These are phyloP conservation scores for Hypoxylon sp. DNA, from an alignment of 2,329 filamentous ascomycete genomes.

Conservation along the genomic window DNA sequence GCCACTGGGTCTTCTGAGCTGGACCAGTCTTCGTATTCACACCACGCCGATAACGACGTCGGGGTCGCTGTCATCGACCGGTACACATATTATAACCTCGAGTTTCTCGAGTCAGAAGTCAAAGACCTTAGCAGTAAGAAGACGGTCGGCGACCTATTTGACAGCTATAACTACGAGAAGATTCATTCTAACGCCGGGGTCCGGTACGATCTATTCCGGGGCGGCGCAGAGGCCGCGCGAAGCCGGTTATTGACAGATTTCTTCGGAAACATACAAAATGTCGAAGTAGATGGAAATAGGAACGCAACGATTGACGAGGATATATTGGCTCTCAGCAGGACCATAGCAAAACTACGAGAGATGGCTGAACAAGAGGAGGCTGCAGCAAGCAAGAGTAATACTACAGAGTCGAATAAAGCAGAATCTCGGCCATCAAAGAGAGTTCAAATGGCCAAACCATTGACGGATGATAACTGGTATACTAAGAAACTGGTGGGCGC, in stretches of 20 bases:
- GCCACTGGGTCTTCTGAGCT: conserved; percentile 97
- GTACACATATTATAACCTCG: conserved; percentile 98
- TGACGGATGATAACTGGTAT: conserved; percentile 78
- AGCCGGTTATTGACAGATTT: conserved; percentile 93
- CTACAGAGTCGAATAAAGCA: conserved; percentile 47
- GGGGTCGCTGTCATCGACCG: conserved; percentile 98
- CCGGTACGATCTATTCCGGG: conserved; percentile 93
- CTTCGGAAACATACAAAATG: conserved; percentile 97
- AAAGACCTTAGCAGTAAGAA: conserved; percentile 88
- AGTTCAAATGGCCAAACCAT: conserved; percentile 69
- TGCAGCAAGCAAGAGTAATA: conserved; percentile 51
- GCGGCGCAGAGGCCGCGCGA: conserved; percentile 82
- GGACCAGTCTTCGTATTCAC: conserved; percentile 96
- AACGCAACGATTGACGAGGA: conserved; percentile 78
- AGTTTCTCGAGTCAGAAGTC: conserved; percentile 93
- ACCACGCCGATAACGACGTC: conserved; percentile 98
- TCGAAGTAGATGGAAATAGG: conserved; percentile 82
- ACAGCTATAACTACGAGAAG: conserved; percentile 94
- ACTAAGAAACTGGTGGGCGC: conserved; percentile 75
- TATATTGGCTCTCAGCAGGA: conserved; percentile 80
- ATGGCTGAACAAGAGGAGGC: conserved; percentile 63
- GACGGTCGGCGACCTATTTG: conserved; percentile 93
- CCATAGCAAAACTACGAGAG: conserved; percentile 69
- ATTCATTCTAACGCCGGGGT: conserved; percentile 95
- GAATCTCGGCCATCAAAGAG: conserved; percentile 53